Percentiles rank a stretch among this genome's conserved stretches.
Evolutionary conservation across 2,329 filamentous ascomycete genomes (phyloP).

Genomic region (Aplosporella prunicola): DNA sequence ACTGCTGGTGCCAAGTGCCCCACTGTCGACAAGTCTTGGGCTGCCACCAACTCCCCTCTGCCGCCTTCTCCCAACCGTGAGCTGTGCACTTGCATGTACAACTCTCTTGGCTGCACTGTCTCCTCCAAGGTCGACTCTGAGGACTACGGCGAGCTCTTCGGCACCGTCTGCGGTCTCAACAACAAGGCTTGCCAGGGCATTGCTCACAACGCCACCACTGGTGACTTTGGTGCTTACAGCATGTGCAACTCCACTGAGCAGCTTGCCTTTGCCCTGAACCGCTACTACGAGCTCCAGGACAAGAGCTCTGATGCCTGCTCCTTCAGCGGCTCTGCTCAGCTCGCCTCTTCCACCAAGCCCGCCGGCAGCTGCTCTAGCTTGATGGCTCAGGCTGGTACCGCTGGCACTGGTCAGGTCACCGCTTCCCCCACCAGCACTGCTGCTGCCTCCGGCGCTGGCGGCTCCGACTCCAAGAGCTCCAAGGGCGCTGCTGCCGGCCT

Average conservation of each 20-base stretch:
- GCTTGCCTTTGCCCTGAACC: conserved; percentile 64
- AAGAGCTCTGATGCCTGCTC: conserved; percentile 53
- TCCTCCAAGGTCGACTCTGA: conserved; percentile 46
- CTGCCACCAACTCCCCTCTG: conserved; percentile 54
- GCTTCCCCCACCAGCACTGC: conserved; percentile 33
- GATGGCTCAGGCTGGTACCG: conserved; percentile 54
- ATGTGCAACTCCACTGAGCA: conserved; percentile 65
- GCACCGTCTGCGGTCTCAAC: conserved; percentile 55
- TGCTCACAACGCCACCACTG: conserved; percentile 54
- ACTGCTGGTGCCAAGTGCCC: conserved; percentile 63
- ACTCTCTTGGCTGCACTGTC: conserved; percentile 62
- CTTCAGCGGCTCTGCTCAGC: conserved; percentile 58
- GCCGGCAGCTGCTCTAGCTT: conserved; percentile 47
- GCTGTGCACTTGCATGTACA: conserved; percentile 80
- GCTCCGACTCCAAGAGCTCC: conserved; percentile 17
- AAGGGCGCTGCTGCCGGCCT: conserved; percentile 32
- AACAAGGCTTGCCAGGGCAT: conserved; percentile 57
- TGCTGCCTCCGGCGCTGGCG: conserved; percentile 18
- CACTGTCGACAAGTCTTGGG: conserved; percentile 54
- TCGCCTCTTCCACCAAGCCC: conserved; percentile 40
- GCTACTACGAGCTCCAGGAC: conserved; percentile 56
- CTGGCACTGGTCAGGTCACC: conserved; percentile 49
- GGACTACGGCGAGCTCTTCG: conserved; percentile 61
- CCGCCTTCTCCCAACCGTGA: conserved; percentile 71
- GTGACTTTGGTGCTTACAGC: conserved; percentile 65